Conservation (phyloP, 129 eudicot species). For the Gnaphalium uliginosum region DNA sequence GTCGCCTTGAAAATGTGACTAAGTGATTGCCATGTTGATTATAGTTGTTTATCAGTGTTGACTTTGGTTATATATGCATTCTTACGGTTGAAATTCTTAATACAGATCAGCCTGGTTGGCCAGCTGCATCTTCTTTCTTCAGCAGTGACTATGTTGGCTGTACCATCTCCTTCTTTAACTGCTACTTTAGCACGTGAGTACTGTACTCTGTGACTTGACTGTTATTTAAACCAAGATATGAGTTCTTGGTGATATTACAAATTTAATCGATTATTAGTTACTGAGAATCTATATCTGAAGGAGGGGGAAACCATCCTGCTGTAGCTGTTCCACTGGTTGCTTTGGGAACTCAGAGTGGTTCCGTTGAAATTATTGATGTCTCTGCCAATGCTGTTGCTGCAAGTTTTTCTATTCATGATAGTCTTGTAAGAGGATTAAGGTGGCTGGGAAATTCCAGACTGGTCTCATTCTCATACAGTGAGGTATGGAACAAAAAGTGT, state of each 20-base stretch:
- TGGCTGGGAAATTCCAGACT: conserved; percentile 97
- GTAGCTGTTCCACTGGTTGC: conserved; percentile 94
- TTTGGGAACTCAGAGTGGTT: conserved; percentile 92
- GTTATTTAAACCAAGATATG: background rate
- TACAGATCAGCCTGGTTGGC: conserved; percentile 81
- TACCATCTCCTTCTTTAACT: conserved; percentile 96
- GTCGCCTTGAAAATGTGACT: background rate
- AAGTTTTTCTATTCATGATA: conserved; percentile 80
- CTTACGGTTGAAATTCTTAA: conserved; percentile 15
- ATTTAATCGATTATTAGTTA: conserved; percentile 20
- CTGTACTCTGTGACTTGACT: conserved; percentile 18
- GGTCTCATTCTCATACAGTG: conserved; percentile 84
- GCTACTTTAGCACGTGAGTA: conserved; percentile 92
- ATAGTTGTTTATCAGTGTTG: background rate
- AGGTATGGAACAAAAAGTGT: conserved; percentile 50
- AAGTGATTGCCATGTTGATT: background rate
- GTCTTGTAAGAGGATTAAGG: conserved; percentile 89
- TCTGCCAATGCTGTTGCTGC: conserved; percentile 94
- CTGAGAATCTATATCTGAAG: conserved; percentile 43
- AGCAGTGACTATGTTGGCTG: conserved; percentile 88
- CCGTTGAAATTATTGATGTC: conserved; percentile 83
- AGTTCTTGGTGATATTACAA: conserved; percentile 5
- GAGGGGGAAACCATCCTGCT: conserved; percentile 98
- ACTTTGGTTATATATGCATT: conserved; percentile 8
- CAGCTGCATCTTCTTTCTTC: conserved; percentile 97